Base-by-base conservation (phyloP, 257 asterid genomes). In the Knoxia roxburghii region DNA sequence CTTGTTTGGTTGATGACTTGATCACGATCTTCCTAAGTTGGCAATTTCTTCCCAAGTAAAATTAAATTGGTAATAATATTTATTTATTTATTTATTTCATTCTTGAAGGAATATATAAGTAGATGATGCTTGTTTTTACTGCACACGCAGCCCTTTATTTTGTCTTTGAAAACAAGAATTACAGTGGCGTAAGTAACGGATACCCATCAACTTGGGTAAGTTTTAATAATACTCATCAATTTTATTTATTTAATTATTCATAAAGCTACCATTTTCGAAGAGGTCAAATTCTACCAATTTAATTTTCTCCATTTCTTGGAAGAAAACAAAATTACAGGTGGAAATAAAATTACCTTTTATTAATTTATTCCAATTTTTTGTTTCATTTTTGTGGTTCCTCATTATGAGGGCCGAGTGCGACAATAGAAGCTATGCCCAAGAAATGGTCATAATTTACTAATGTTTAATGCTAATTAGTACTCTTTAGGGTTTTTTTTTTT, bases 121-220 rank as follows among this genome's bases (percentile, higher is more conserved):
- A n/a, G 14, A 6, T 59, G 27, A 17, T 59, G 4, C 46, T 17
- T 59, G 7, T 59, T 59, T 7, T 21, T 5, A 48, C 53, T 20
- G 1, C 23, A 48, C 50, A 58, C 23, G 9, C 41, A 37, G n/a
- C 39, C 21, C 45, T 15, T 56, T 55, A 26, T 26, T 43, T 26
- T 18, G 33, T 33, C 64, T 58, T 58, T 58, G 45, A 58, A 32
- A 59, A 33, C 64, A 59, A 59, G 64, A 59, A 59, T n/a, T n/a
- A n/a, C n/a, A 59, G 53, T 48, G 7, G 9, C 24, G 24, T 17
- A 17, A 4, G 41, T 37, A 37, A 37, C 9, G 4, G 41, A 43
- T 14, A 15, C 12, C 6, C 14, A 4, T 20, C 64, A 32, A 30
- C 1, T 15, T 26, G 35, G 41, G 39, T 33, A 58, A 32, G 24